A percentile compares a stretch with the other conserved stretches of the same genome.
These are phyloP conservation scores for Lagenidium giganteum DNA, from an alignment of 352 stramenopile genomes.

Conservation along the genomic window DNA sequence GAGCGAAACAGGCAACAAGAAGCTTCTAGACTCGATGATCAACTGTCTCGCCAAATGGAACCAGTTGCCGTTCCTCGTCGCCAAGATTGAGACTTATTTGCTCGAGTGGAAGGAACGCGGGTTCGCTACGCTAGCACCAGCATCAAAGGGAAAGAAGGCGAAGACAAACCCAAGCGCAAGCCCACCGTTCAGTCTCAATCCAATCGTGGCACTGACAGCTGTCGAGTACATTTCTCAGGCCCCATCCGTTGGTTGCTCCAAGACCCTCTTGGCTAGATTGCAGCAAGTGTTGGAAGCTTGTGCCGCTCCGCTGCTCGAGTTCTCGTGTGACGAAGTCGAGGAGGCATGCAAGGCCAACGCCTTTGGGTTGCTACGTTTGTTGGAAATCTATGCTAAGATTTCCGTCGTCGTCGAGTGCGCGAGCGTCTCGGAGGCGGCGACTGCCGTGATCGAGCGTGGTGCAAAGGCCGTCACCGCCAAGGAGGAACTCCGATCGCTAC, in stretches of 20 bases:
- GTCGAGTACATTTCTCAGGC: slow-evolving; percentile 45
- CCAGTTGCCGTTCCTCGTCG: slow-evolving; percentile 40
- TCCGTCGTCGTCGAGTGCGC: slow-evolving; percentile 34
- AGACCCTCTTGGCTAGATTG: slow-evolving; percentile 27
- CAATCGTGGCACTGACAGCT: slow-evolving; percentile 40
- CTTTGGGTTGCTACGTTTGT: slow-evolving; percentile 42
- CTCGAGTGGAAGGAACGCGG: slow-evolving; percentile 41
- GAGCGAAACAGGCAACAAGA: slow-evolving; percentile 50
- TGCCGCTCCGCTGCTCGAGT: slow-evolving; percentile 39
- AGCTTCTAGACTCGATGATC: slow-evolving; percentile 60
- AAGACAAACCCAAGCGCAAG: slow-evolving; percentile 31
- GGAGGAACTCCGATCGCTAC: slow-evolving; percentile 30
- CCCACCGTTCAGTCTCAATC: slow-evolving; percentile 25
- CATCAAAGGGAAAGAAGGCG: slow-evolving; percentile 4
- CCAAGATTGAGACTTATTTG: slow-evolving; percentile 37
- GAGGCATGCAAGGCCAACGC: slow-evolving; percentile 36
- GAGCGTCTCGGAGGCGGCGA: slow-evolving; percentile 29
- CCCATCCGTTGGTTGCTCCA: slow-evolving; percentile 25
- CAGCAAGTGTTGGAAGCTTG: slow-evolving; percentile 27
- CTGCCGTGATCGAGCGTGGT: slow-evolving; percentile 31
- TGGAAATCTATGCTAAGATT: slow-evolving; percentile 54
- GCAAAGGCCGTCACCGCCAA: slow-evolving; percentile 32
- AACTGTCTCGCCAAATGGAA: slow-evolving; percentile 57
- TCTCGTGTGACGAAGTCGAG: slow-evolving; percentile 30
- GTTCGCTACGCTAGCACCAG: slow-evolving; percentile 19